These are phyloP conservation scores for Dichomitus squalens DNA, from an alignment of 1,284 basidiomycete genomes.

Conservation along the genomic window DNA sequence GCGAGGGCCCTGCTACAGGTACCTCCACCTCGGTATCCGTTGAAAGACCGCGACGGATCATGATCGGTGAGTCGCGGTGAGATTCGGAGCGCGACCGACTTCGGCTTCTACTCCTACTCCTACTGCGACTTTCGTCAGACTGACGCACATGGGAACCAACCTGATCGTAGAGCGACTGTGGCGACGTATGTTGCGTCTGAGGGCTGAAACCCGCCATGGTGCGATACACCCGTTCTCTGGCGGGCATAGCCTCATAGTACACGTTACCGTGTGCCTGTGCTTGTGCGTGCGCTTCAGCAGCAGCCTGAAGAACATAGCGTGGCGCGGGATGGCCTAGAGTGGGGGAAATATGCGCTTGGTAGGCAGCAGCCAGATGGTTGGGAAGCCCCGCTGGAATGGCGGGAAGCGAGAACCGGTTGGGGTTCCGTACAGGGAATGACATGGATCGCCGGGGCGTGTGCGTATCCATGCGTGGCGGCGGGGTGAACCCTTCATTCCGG, in stretches of 20 bases:
- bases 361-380: constrained; percentile 17
- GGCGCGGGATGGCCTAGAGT: constrained; percentile 22
- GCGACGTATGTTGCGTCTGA: constrained; percentile 17
- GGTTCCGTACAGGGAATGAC: constrained; percentile 37
- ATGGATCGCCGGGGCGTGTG: constrained; percentile 38
- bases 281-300: constrained; percentile 5
- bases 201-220: constrained; percentile 16
- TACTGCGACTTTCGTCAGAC: constrained; percentile 6
- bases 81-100: constrained; percentile 10
- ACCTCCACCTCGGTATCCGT: constrained; percentile 6
- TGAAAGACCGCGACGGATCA: constrained; percentile 15
- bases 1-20: constrained; percentile 20
- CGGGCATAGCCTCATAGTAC: constrained; percentile 34
- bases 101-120: constrained; percentile 8
- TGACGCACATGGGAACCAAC: constrained; percentile 3
- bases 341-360: constrained; percentile 29
- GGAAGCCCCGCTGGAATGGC: constrained; percentile 29
- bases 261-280: constrained; percentile 25
- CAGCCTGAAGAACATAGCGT: constrained; percentile 18
- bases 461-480: constrained; percentile 33
- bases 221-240: constrained; percentile 26
- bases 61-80: constrained; percentile 14
- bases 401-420: constrained; percentile 27
- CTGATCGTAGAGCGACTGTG: constrained; percentile 19
- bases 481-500: constrained; percentile 21